A percentile compares a stretch with the other conserved stretches of the same genome.
Conservation (phyloP, 2,329 filamentous ascomycete species). For the Scytalidium lignicola region DNA sequence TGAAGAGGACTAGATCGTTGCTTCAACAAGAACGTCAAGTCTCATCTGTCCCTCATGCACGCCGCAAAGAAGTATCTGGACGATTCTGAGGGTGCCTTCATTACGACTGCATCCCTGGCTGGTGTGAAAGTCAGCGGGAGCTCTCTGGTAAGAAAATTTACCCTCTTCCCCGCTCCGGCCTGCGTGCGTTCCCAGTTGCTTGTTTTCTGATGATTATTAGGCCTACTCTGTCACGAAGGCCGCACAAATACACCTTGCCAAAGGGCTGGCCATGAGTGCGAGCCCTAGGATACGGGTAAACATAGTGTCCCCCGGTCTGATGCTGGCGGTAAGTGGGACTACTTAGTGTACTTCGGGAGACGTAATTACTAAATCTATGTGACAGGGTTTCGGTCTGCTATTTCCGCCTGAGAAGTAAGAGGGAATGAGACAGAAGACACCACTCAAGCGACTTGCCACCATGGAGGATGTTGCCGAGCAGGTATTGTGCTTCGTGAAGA, state of each 20-base stretch:
- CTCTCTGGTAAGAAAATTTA: conserved; percentile 38
- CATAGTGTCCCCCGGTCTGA: conserved; percentile 48
- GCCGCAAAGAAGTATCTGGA: conserved; percentile 50
- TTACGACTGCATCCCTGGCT: conserved; percentile 59
- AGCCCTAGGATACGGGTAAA: conserved; percentile 55
- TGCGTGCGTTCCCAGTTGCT: neutral
- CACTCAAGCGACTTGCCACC: conserved; percentile 2
- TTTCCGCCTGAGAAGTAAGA: neutral
- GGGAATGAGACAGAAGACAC: neutral
- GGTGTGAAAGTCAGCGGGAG: conserved; percentile 61
- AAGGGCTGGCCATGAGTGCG: conserved; percentile 46
- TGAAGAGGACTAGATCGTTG: conserved; percentile 55
- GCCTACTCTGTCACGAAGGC: conserved; percentile 76
- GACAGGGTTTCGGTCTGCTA: conserved; percentile 44
- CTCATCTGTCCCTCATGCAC: conserved; percentile 55
- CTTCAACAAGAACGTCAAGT: conserved; percentile 59
- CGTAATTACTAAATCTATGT: conserved; percentile 52
- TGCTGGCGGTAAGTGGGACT: conserved; percentile 57
- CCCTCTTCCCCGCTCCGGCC: too few species aligned
- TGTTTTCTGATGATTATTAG: conserved; percentile 27
- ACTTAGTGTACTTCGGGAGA: conserved; percentile 50
- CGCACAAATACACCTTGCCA: conserved; percentile 58
- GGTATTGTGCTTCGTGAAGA: conserved; percentile 44
- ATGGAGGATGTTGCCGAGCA: conserved; percentile 46
- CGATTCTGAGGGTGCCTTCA: conserved; percentile 52